A percentile compares a stretch with the other conserved stretches of the same genome.
Evolutionary conservation across 164 flowering plant species (phyloP).

Genomic region (Taxillus chinensis): DNA sequence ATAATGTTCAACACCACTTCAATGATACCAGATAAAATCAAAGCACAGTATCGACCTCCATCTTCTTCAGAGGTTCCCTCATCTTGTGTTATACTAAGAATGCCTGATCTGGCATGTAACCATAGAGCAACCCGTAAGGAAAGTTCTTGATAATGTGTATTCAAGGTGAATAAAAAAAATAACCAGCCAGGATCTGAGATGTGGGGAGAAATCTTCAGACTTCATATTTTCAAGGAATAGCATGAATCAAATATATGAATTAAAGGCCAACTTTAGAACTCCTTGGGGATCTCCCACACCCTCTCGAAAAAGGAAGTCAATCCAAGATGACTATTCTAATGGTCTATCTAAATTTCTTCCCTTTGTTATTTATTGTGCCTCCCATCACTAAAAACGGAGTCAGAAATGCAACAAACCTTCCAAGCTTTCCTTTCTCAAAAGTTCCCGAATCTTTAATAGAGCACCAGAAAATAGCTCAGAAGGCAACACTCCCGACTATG

Average conservation of each 20-base stretch:
- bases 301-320: too few relatives aligned
- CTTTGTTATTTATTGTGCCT: not conserved
- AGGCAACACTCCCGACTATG: constrained; percentile 48
- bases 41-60: constrained; percentile 30
- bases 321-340: too few relatives aligned
- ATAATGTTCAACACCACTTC: constrained; percentile 58
- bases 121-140: constrained; percentile 3
- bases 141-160: not conserved
- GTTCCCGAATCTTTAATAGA: constrained; percentile 40
- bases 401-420: constrained; percentile 38
- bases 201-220: not conserved
- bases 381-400: not conserved
- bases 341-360: too few relatives aligned
- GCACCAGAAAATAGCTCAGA: constrained; percentile 47
- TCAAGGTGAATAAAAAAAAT: not conserved
- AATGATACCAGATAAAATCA: constrained; percentile 52
- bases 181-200: not conserved
- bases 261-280: too few relatives aligned
- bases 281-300: too few relatives aligned
- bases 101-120: constrained; percentile 35
- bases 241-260: too few relatives aligned
- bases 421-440: constrained; percentile 32
- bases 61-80: constrained; percentile 32
- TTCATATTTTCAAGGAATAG: too few relatives aligned
- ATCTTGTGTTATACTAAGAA: constrained; percentile 31